These are phyloP conservation scores for Irpex lacteus DNA, from an alignment of 1,284 basidiomycete genomes.

Conservation along the genomic window DNA sequence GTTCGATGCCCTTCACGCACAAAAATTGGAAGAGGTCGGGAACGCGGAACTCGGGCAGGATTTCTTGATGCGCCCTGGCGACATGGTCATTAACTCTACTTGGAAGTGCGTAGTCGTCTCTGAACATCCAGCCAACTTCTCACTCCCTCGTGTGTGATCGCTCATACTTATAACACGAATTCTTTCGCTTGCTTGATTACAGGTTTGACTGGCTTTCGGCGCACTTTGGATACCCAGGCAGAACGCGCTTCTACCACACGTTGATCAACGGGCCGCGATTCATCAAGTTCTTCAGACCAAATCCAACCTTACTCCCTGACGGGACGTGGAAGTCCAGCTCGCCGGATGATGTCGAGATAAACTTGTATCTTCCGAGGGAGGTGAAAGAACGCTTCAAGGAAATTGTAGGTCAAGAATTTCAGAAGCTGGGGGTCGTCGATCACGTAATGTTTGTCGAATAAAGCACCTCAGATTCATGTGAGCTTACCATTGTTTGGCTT, in stretches of 20 bases:
- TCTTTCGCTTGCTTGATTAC: neutral
- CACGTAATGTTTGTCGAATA: neutral
- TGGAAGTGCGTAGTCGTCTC: slow-evolving; percentile 11
- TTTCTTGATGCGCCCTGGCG: slow-evolving; percentile 11
- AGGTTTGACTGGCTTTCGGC: slow-evolving; percentile 20
- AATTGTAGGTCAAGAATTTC: neutral
- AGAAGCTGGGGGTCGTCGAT: neutral
- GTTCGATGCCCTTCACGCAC: slow-evolving; percentile 4
- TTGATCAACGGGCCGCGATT: slow-evolving; percentile 12
- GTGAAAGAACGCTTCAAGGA: slow-evolving; percentile 2
- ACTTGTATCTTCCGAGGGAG: slow-evolving; percentile 8
- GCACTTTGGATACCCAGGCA: slow-evolving; percentile 17
- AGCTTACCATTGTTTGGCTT: too few relatives aligned
- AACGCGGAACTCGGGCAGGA: slow-evolving; percentile 9
- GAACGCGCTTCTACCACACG: slow-evolving; percentile 18
- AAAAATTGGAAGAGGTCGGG: neutral
- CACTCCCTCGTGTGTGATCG: neutral
- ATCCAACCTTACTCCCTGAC: slow-evolving; percentile 13
- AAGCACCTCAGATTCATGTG: too few relatives aligned
- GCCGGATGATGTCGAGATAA: slow-evolving; percentile 14
- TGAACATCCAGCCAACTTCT: neutral
- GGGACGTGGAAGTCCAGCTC: slow-evolving; percentile 10
- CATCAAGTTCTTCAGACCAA: slow-evolving; percentile 18
- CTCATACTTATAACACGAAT: neutral
- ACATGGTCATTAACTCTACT: slow-evolving; percentile 18